Percentiles rank a stretch among this genome's conserved stretches.
phyloP scores from a whole-genome alignment of 257 asterid species.

The Solanum gandarillasii region DNA sequence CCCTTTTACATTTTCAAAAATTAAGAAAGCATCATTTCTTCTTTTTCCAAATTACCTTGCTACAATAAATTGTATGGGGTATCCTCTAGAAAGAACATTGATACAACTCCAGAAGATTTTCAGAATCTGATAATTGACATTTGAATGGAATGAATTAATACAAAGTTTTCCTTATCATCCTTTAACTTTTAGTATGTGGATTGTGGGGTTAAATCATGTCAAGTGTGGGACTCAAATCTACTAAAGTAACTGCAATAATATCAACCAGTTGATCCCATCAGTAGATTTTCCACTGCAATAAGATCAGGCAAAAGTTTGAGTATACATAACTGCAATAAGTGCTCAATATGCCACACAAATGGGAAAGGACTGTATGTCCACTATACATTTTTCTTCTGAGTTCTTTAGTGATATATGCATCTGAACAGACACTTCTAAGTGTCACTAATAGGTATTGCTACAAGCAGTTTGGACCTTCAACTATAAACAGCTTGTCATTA shows the following conservation, averaged over 20 bases:
- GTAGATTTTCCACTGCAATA: neutral
- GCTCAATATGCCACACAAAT: neutral
- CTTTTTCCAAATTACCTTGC: neutral
- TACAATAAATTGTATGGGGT: neutral
- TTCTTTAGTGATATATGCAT: neutral
- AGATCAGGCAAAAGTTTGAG: neutral
- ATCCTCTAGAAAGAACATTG: neutral
- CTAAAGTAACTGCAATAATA: neutral
- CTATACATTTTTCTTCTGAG: neutral
- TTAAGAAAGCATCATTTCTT: neutral
- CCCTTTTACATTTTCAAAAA: neutral
- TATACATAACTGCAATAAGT: neutral
- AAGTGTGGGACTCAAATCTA: slow-evolving; percentile 6
- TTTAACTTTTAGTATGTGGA: neutral
- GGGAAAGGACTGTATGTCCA: neutral
- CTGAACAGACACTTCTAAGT: neutral
- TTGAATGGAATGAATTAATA: neutral
- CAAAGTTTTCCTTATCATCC: neutral
- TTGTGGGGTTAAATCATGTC: neutral
- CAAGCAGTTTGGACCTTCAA: slow-evolving; percentile 1
- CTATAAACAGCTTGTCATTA: slow-evolving; percentile 59
- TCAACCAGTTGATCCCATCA: neutral
- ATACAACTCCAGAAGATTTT: neutral
- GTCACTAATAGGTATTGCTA: neutral
- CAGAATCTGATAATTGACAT: neutral